Evolutionary conservation across 1,284 basidiomycete genomes (phyloP).

Genomic region (Megacollybia platyphylla): DNA sequence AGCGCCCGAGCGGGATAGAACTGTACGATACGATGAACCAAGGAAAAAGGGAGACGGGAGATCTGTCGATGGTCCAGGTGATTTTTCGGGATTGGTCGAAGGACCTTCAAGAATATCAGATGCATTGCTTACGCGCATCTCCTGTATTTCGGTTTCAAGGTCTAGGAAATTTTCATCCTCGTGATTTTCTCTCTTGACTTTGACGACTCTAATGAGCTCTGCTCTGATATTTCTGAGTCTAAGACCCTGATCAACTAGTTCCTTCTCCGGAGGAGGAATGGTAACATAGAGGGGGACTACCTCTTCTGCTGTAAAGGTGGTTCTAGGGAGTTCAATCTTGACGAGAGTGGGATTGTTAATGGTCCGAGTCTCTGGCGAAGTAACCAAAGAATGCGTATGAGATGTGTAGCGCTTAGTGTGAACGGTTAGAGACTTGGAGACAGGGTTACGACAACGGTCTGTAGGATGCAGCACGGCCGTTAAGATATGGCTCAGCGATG

Average conservation of each 20-base stretch:
- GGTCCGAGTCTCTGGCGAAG: conserved; percentile 43
- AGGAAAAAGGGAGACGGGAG: conserved; percentile 23
- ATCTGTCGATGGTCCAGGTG: conserved; percentile 16
- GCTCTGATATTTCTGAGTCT: conserved; percentile 62
- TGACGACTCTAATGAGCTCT: conserved; percentile 55
- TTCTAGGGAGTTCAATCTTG: conserved; percentile 57
- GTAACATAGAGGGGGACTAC: conserved; percentile 67
- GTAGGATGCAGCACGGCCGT: conserved; percentile 49
- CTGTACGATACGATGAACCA: conserved; percentile 30
- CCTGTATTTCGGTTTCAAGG: conserved; percentile 13
- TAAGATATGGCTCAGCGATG: conserved; percentile 52
- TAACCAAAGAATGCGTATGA: conserved; percentile 37
- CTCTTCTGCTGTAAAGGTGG: conserved; percentile 55
- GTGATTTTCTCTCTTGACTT: conserved; percentile 26
- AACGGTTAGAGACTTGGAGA: conserved; percentile 47
- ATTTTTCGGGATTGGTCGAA: conserved; percentile 15
- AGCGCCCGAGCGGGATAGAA: conserved; percentile 63
- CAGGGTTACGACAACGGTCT: conserved; percentile 21
- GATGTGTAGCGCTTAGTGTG: conserved; percentile 66
- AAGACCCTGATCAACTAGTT: conserved; percentile 49
- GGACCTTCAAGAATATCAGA: conserved; percentile 14
- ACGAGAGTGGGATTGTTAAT: conserved; percentile 52
- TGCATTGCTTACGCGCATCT: conserved; percentile 10
- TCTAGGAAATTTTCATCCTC: conserved; percentile 19
- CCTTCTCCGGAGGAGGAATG: conserved; percentile 52